Percentiles rank a stretch among this genome's conserved stretches.
Evolutionary conservation across 2,329 filamentous ascomycete species (phyloP).

Genomic region (Talaromyces sp.): DNA sequence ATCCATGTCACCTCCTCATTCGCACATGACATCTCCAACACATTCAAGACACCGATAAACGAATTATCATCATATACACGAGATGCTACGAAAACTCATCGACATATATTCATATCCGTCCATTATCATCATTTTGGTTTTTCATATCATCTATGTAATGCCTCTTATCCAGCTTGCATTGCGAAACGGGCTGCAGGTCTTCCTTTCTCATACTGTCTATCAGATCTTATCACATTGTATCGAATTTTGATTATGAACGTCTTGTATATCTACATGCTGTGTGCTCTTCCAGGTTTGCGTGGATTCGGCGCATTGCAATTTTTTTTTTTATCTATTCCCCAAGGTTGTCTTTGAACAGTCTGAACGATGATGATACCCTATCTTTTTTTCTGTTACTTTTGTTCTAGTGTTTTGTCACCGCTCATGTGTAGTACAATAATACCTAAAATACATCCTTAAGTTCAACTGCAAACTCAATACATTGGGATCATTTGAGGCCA

Average conservation of each 20-base stretch:
- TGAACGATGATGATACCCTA: constrained; percentile 6
- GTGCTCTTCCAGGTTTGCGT: background rate
- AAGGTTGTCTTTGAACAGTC: constrained; percentile 2
- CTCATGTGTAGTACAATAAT: background rate
- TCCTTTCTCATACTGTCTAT: background rate
- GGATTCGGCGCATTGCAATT: background rate
- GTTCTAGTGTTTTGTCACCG: too few relatives aligned
- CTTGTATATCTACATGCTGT: background rate
- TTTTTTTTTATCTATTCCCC: background rate
- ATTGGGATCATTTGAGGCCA: background rate
- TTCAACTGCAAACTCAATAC: background rate
- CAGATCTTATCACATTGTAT: background rate
- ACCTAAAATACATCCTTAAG: background rate
- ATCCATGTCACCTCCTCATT: constrained; percentile 16
- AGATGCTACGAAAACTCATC: background rate
- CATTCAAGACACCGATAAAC: constrained; percentile 17
- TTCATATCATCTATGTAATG: background rate
- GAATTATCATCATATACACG: background rate
- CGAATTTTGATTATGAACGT: background rate
- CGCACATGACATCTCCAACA: constrained; percentile 28
- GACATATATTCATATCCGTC: background rate
- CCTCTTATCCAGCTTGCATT: background rate
- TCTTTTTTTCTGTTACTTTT: background rate
- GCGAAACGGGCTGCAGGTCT: constrained; percentile 3
- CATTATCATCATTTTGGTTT: background rate